Conservation (phyloP, 2,329 filamentous ascomycete species). For the Pestalotiopsis sp. region DNA sequence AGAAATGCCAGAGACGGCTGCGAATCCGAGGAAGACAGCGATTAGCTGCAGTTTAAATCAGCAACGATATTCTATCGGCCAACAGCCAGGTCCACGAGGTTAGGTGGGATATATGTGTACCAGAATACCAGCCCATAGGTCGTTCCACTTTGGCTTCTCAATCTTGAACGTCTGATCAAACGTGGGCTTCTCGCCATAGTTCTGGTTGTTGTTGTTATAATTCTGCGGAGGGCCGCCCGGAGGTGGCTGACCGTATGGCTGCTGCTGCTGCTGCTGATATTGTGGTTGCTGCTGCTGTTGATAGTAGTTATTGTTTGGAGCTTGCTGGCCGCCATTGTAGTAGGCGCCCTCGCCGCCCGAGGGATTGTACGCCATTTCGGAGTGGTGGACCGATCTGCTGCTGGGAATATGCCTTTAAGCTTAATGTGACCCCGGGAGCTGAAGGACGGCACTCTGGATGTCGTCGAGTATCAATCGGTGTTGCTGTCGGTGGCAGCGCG, state of each 20-base stretch:
- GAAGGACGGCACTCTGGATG: neutral
- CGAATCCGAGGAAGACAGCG: conserved; percentile 71
- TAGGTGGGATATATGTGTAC: conserved; percentile 42
- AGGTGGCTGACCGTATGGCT: conserved; percentile 19
- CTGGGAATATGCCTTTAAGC: neutral
- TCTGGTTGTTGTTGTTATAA: neutral
- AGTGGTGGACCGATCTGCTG: neutral
- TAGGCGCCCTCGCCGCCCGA: conserved; percentile 10
- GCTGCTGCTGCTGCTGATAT: conserved; percentile 13
- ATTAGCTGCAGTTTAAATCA: conserved; percentile 58
- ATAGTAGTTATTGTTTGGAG: conserved; percentile 2
- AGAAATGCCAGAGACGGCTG: conserved; percentile 74
- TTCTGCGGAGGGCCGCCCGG: conserved; percentile 25
- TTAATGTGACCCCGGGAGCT: neutral
- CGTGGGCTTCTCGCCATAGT: conserved; percentile 47
- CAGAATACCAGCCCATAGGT: conserved; percentile 85
- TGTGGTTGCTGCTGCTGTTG: conserved; percentile 13
- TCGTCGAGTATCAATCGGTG: neutral
- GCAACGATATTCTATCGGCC: neutral
- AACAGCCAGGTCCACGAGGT: neutral
- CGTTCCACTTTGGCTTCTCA: conserved; percentile 84
- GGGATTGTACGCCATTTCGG: conserved; percentile 12
- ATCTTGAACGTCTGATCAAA: conserved; percentile 87
- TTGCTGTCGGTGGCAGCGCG: neutral
- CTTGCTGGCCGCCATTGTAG: conserved; percentile 3